These are phyloP conservation scores for Salix dunnii DNA, from an alignment of 345 rosid species.

Conservation along the genomic window DNA sequence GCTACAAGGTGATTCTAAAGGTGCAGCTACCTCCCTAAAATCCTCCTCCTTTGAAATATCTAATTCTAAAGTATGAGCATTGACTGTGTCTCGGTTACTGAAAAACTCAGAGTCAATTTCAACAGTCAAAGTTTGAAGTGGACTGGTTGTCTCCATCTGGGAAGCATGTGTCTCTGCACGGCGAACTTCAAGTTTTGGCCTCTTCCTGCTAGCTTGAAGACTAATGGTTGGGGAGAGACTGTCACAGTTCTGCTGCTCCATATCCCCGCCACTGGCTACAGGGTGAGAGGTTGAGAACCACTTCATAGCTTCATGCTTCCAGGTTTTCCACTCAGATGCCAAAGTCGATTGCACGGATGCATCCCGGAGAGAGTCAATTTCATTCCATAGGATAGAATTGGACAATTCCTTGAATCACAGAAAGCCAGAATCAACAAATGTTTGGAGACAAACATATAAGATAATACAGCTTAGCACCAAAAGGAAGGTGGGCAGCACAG, in stretches of 20 bases:
- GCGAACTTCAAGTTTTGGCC: conserved; percentile 91
- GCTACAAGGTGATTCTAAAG: conserved; percentile 38
- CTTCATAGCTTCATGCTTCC: conserved; percentile 91
- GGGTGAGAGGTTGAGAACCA: conserved; percentile 67
- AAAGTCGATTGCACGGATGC: conserved; percentile 59
- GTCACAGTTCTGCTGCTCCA: conserved; percentile 38
- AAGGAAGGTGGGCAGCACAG: neutral
- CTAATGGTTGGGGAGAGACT: conserved; percentile 40
- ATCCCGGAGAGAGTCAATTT: conserved; percentile 67
- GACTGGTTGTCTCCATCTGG: conserved; percentile 45
- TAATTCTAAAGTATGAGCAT: conserved; percentile 30
- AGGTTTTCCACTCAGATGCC: conserved; percentile 92
- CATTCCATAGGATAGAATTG: conserved; percentile 72
- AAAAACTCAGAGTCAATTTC: conserved; percentile 61
- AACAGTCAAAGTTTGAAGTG: conserved; percentile 39
- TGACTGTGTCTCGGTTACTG: conserved; percentile 37
- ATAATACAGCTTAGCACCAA: neutral
- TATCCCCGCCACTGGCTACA: conserved; percentile 36
- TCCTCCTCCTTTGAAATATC: conserved; percentile 30
- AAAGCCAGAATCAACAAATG: conserved; percentile 6
- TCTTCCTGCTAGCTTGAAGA: conserved; percentile 61
- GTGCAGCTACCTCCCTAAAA: conserved; percentile 27
- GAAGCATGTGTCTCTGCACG: conserved; percentile 74
- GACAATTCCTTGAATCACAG: conserved; percentile 62
- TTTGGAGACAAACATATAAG: neutral